These are phyloP conservation scores for Aspergillus taichungensis DNA, from an alignment of 495 filamentous ascomycete genomes.

Conservation along the genomic window DNA sequence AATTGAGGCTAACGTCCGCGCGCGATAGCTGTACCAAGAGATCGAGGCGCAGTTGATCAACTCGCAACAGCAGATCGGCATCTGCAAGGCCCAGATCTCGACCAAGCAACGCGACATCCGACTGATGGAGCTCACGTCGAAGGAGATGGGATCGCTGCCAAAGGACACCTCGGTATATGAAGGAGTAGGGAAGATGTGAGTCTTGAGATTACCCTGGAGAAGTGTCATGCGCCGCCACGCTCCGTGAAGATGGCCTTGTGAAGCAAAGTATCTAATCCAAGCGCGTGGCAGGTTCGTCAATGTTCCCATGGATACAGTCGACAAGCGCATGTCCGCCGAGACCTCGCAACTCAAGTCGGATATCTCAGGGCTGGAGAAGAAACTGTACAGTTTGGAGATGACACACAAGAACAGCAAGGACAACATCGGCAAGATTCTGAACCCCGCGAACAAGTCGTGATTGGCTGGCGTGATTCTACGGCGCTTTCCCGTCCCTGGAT, in stretches of 20 bases:
- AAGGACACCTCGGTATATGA: slow-evolving; percentile 79
- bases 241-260: not conserved
- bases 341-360: slow-evolving; percentile 67
- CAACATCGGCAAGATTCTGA: slow-evolving; percentile 79
- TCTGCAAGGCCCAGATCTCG: slow-evolving; percentile 78
- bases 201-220: not conserved
- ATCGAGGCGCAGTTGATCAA: slow-evolving; percentile 82
- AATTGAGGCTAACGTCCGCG: slow-evolving; percentile 6
- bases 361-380: slow-evolving; percentile 73
- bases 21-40: slow-evolving; percentile 73
- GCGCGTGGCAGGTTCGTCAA: slow-evolving; percentile 65
- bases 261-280: not conserved
- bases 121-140: slow-evolving; percentile 78
- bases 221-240: not conserved
- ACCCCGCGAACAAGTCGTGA: slow-evolving; percentile 39
- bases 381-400: slow-evolving; percentile 87
- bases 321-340: slow-evolving; percentile 68
- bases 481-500: too few relatives aligned
- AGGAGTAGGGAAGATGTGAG: slow-evolving; percentile 93
- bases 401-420: slow-evolving; percentile 88
- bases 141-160: slow-evolving; percentile 71
- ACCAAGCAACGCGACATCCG: slow-evolving; percentile 83
- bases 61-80: slow-evolving; percentile 84
- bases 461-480: too few relatives aligned
- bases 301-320: slow-evolving; percentile 60